Conservation (phyloP, 2,329 filamentous ascomycete species). For the Neophaeococcomyces aloes region DNA sequence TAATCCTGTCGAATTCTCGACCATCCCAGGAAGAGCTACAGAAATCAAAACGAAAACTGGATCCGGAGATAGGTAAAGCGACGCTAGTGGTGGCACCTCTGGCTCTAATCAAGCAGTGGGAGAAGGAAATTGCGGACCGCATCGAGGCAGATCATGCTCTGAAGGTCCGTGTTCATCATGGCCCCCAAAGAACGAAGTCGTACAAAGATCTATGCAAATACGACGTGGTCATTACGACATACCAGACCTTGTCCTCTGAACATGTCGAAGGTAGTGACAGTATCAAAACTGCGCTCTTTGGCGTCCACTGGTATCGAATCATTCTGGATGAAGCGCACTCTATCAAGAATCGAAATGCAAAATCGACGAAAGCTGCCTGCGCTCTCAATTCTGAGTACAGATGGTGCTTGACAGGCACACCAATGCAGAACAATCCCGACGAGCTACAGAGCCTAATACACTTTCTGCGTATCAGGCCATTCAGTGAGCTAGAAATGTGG, state of each 20-base stretch:
- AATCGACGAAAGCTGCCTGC: slow-evolving; percentile 85
- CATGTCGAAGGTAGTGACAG: slow-evolving; percentile 55
- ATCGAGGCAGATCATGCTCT: slow-evolving; percentile 59
- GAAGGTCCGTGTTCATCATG: slow-evolving; percentile 83
- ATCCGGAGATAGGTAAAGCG: slow-evolving; percentile 58
- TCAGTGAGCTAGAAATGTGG: slow-evolving; percentile 76
- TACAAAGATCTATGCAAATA: slow-evolving; percentile 67
- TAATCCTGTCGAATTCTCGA: slow-evolving; percentile 74
- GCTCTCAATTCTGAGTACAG: slow-evolving; percentile 75
- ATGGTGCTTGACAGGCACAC: slow-evolving; percentile 93
- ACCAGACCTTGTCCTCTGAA: slow-evolving; percentile 89
- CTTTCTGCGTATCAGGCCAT: slow-evolving; percentile 86
- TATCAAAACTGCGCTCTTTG: slow-evolving; percentile 72
- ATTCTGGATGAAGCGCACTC: slow-evolving; percentile 95
- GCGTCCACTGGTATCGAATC: slow-evolving; percentile 86
- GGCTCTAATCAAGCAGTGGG: slow-evolving; percentile 94
- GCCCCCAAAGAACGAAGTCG: slow-evolving; percentile 70
- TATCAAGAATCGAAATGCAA: slow-evolving; percentile 96
- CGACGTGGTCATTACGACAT: slow-evolving; percentile 95
- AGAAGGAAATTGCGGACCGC: slow-evolving; percentile 79
- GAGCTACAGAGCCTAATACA: slow-evolving; percentile 89
- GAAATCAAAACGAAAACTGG: slow-evolving; percentile 52
- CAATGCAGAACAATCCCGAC: slow-evolving; percentile 96
- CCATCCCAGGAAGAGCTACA: slow-evolving; percentile 41
- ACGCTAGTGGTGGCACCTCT: slow-evolving; percentile 89